These are phyloP conservation scores for Brassica rapa DNA, from an alignment of 345 rosid species.

Conservation along the genomic window DNA sequence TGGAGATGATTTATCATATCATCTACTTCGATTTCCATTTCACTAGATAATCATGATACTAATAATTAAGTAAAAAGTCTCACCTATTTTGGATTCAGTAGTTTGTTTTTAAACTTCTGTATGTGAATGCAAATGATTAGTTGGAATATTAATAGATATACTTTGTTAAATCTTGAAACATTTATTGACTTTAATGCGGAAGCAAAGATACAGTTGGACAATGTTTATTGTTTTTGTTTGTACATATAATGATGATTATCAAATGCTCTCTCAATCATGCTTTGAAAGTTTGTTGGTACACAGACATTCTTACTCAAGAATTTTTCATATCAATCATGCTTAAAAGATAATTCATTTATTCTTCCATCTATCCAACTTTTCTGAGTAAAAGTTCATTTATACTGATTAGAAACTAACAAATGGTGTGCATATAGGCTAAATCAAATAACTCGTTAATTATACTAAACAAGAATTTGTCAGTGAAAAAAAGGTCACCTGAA, in stretches of 20 bases:
- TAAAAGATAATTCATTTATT: background rate
- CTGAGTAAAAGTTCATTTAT: background rate
- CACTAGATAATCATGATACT: constrained; percentile 53
- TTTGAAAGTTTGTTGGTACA: constrained; percentile 4
- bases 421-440: background rate
- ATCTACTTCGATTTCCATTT: constrained; percentile 66
- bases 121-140: constrained; percentile 28
- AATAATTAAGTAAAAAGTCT: background rate
- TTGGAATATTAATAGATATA: background rate
- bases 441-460: background rate
- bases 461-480: constrained; percentile 11
- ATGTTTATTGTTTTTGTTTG: constrained; percentile 15
- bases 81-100: background rate
- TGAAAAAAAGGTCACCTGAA: constrained; percentile 30
- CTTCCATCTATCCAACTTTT: background rate
- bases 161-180: background rate
- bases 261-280: background rate
- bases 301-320: background rate
- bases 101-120: constrained; percentile 1
- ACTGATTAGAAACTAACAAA: background rate
- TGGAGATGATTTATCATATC: constrained; percentile 84
- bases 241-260: background rate
- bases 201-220: constrained; percentile 21
- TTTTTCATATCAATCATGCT: background rate
- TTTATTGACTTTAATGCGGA: constrained; percentile 16